Evolutionary conservation across 1,284 basidiomycete species (phyloP).

Genomic region (Polyporus tsugae): DNA sequence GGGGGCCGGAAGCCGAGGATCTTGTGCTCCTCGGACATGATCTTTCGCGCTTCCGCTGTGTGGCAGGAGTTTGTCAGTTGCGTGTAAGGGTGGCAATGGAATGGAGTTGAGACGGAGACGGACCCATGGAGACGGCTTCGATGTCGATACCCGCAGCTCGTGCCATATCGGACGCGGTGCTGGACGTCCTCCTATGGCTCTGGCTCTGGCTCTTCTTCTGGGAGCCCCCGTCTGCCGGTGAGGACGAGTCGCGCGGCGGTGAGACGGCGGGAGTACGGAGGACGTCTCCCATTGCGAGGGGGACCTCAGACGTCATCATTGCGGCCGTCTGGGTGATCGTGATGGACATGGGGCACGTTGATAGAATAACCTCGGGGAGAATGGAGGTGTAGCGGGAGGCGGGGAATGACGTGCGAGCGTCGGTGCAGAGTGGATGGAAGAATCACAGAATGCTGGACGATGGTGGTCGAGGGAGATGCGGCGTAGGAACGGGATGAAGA

Average conservation of each 20-base stretch:
- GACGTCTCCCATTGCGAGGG: slow-evolving; percentile 35
- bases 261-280: slow-evolving; percentile 30
- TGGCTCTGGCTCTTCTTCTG: slow-evolving; percentile 10
- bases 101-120: background rate
- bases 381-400: slow-evolving; percentile 4
- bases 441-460: slow-evolving; percentile 3
- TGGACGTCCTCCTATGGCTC: slow-evolving; percentile 26
- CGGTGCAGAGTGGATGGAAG: background rate
- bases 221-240: slow-evolving; percentile 9
- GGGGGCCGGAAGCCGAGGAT: slow-evolving; percentile 46
- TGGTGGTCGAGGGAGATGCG: background rate
- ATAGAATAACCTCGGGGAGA: background rate
- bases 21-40: slow-evolving; percentile 49
- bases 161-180: slow-evolving; percentile 33
- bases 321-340: slow-evolving; percentile 22
- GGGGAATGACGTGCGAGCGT: slow-evolving; percentile 4
- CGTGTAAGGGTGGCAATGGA: background rate
- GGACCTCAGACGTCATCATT: slow-evolving; percentile 36
- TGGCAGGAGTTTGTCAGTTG: background rate
- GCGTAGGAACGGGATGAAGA: background rate
- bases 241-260: slow-evolving; percentile 18
- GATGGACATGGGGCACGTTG: slow-evolving; percentile 10
- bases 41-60: slow-evolving; percentile 43
- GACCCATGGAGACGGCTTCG: slow-evolving; percentile 39
- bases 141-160: slow-evolving; percentile 40